A percentile compares a stretch with the other conserved stretches of the same genome.
phyloP scores from a whole-genome alignment of 169 alveolate species.

The Blepharisma undulans region DNA sequence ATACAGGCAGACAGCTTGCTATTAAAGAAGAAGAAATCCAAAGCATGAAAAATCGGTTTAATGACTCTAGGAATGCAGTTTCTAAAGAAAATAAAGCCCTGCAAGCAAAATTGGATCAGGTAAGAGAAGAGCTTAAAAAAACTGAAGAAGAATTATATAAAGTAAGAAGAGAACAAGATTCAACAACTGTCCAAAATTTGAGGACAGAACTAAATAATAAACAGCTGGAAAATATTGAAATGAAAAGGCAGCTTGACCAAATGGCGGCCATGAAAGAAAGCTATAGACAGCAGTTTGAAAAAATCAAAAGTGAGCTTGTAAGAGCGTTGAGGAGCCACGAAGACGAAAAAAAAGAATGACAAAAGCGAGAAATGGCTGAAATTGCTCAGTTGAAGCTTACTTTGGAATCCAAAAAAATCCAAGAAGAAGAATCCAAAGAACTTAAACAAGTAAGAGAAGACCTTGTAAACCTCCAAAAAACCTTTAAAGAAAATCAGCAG shows the following conservation, averaged over 20 bases:
- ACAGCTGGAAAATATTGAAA: slow-evolving; percentile 63
- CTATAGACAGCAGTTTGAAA: slow-evolving; percentile 52
- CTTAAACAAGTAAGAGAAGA: not conserved
- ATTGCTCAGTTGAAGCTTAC: slow-evolving; percentile 58
- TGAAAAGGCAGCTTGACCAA: slow-evolving; percentile 51
- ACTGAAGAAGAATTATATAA: slow-evolving; percentile 58
- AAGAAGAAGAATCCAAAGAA: not conserved
- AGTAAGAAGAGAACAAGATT: slow-evolving; percentile 68
- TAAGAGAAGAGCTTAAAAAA: slow-evolving; percentile 56
- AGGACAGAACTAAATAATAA: slow-evolving; percentile 60
- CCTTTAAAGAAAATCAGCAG: slow-evolving; percentile 36
- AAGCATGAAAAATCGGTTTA: slow-evolving; percentile 60
- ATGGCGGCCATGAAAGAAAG: slow-evolving; percentile 58
- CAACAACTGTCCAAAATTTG: slow-evolving; percentile 53
- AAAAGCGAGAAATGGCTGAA: slow-evolving; percentile 71
- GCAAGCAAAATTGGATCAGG: slow-evolving; percentile 45
- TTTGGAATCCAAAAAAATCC: not conserved
- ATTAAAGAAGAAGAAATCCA: slow-evolving; percentile 82
- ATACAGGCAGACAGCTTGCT: slow-evolving; percentile 61
- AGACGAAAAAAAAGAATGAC: slow-evolving; percentile 61
- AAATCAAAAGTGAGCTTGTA: slow-evolving; percentile 60
- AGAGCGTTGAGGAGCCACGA: slow-evolving; percentile 63
- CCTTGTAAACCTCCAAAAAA: not conserved
- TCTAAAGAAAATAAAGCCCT: slow-evolving; percentile 57
- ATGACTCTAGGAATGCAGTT: slow-evolving; percentile 59